phyloP scores from a whole-genome alignment of 2,329 filamentous ascomycete genomes.

The Fusarium musae region DNA sequence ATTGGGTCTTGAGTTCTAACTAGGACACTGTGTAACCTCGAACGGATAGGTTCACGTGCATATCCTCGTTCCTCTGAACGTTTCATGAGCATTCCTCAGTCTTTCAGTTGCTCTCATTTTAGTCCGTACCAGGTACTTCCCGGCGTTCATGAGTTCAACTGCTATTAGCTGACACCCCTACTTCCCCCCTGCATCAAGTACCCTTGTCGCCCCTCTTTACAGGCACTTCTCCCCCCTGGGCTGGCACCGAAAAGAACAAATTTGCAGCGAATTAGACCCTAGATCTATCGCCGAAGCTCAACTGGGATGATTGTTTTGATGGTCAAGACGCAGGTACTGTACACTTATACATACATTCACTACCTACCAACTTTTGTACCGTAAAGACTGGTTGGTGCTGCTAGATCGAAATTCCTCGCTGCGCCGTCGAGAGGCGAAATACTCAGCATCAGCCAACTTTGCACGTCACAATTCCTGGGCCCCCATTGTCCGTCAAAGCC shows the following conservation, averaged over 20 bases:
- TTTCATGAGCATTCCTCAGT: slow-evolving; percentile 39
- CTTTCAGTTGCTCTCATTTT: slow-evolving; percentile 13
- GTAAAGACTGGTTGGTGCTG: neutral
- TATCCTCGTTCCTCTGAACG: slow-evolving; percentile 17
- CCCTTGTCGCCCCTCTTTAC: slow-evolving; percentile 34
- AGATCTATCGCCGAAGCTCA: slow-evolving; percentile 20
- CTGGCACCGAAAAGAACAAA: neutral
- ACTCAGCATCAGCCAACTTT: slow-evolving; percentile 37
- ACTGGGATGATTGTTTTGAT: slow-evolving; percentile 24
- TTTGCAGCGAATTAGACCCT: slow-evolving; percentile 18
- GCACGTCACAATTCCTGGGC: slow-evolving; percentile 43
- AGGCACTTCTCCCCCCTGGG: slow-evolving; percentile 18
- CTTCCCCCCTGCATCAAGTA: slow-evolving; percentile 41
- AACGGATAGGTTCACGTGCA: slow-evolving; percentile 30
- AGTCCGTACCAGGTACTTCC: slow-evolving; percentile 17
- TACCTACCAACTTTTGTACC: neutral
- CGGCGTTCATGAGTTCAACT: slow-evolving; percentile 20
- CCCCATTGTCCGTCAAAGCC: slow-evolving; percentile 28
- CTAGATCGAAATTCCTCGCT: slow-evolving; percentile 35
- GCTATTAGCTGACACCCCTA: slow-evolving; percentile 31
- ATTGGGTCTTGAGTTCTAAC: neutral
- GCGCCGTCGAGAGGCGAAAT: slow-evolving; percentile 32
- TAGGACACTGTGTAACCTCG: neutral
- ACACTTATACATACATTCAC: neutral
- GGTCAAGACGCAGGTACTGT: slow-evolving; percentile 12